Evolutionary conservation across 1,139 yeast species (phyloP), one percentile per base, ranked within the genome.

Genomic region (Saccharomyces hybrid): DNA sequence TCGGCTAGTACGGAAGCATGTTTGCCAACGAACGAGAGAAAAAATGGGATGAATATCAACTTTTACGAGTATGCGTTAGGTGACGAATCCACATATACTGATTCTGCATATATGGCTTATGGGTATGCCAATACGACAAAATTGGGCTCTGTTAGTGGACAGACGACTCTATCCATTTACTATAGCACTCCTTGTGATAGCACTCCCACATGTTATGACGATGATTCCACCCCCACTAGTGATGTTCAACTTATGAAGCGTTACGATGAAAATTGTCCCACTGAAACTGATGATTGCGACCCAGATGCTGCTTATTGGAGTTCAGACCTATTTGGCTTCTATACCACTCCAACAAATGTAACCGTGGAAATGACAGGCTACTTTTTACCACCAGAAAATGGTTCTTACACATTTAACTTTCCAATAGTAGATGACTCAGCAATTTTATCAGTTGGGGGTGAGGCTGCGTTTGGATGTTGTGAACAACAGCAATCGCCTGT

Each of bases 391-490:
- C 48, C 48, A 6, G 48, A 42, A 8, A 53, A 62, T 14, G 72
- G 72, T 55, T 52, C 58, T 7, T 68, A 68, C 51, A 56, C 61
- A 5, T 29, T 49, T 4, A 57, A 55, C 29, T 68, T 68, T 54
- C 65, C 64, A 55, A 58, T 56, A 24, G 64, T 57, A 2, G 59
- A 64, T 60, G 62, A 67, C 14, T 58, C 64, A 16, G 67, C 62
- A 2, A 58, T 61, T 60, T 58, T 69, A 2, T 60, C 60, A 52
- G 50, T 69, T 52, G 72, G 71, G 42, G 56, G 57, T 27, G 62
- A 57, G 2, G 61, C 59, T 50, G 72, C 69, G 3, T 66, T 69
- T 44, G 62, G 55, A 21, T 70, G 73, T 58, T 71, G 73, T 60
- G 52, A 60, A 7, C 53, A 56, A 27, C 19, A 32, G 24, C 46